Percentiles rank a stretch among this genome's conserved stretches.
Conservation (phyloP, 75 land plant species). For the Larix kaempferi region DNA sequence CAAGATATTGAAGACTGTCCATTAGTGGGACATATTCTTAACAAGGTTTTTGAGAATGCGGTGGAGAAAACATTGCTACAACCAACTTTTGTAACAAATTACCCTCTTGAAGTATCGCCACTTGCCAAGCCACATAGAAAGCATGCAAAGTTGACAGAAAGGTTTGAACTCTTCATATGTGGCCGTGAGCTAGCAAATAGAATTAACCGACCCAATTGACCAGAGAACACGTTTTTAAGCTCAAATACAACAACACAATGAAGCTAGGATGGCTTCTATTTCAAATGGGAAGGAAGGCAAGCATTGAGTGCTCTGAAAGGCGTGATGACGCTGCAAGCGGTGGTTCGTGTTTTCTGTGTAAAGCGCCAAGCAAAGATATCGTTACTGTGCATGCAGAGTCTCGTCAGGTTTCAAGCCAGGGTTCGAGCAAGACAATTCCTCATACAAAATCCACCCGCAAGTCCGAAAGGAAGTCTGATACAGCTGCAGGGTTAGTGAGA, state of each 20-base stretch:
- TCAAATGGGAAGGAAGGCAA: too few relatives aligned
- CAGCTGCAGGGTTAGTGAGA: too few relatives aligned
- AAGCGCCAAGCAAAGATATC: conserved; percentile 46
- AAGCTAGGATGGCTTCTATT: too few relatives aligned
- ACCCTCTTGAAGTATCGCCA: conserved; percentile 91
- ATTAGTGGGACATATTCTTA: conserved; percentile 75
- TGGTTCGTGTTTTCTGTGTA: conserved; percentile 40
- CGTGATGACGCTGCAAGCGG: conserved; percentile 48
- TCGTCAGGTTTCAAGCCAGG: conserved; percentile 32
- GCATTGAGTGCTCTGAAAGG: conserved; percentile 40
- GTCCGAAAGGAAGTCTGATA: too few relatives aligned
- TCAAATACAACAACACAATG: too few relatives aligned
- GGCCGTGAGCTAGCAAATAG: too few relatives aligned
- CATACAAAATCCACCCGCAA: too few relatives aligned
- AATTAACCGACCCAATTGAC: too few relatives aligned
- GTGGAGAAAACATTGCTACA: conserved; percentile 82
- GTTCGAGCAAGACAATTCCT: conserved; percentile 10
- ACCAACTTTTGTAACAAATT: conserved; percentile 88
- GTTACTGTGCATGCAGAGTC: conserved; percentile 40
- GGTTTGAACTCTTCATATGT: too few relatives aligned
- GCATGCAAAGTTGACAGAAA: conserved; percentile 5
- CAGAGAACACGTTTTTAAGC: too few relatives aligned
- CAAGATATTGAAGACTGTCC: conserved; percentile 31
- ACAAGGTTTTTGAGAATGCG: conserved; percentile 80
- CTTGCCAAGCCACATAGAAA: conserved; percentile 92